phyloP scores from a whole-genome alignment of 2,329 filamentous ascomycete species.

The Metarhizium album region DNA sequence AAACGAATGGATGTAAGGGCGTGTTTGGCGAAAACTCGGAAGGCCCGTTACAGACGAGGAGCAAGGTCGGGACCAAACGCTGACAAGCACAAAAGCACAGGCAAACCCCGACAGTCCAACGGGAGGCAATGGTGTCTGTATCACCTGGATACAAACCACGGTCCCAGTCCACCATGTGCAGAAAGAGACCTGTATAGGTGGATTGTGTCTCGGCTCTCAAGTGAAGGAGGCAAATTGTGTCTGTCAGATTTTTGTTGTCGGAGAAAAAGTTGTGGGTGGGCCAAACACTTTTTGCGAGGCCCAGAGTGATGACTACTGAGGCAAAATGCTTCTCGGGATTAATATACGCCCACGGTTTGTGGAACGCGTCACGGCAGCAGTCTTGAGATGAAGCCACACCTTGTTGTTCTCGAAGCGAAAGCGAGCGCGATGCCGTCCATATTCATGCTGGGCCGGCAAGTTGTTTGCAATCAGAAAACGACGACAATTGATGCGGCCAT shows the following conservation, averaged over 20 bases:
- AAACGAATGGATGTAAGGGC: conserved; percentile 2
- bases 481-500: neutral
- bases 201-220: neutral
- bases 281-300: neutral
- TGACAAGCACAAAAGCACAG: neutral
- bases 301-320: neutral
- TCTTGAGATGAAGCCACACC: neutral
- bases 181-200: neutral
- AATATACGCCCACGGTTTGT: neutral
- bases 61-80: neutral
- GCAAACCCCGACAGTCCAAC: neutral
- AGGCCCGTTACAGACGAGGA: neutral
- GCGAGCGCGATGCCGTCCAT: conserved; percentile 1
- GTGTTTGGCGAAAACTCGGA: neutral
- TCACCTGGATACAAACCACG: neutral
- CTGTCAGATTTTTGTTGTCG: neutral
- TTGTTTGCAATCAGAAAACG: neutral
- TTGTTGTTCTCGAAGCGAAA: conserved; percentile 1
- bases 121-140: neutral
- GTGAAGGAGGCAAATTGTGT: neutral
- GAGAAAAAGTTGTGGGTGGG: neutral
- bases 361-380: conserved; percentile 2
- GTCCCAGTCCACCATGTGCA: neutral
- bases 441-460: neutral
- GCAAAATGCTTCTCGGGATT: neutral